Evolutionary conservation across 2,329 filamentous ascomycete species (phyloP), one percentile per base, ranked within the genome.

Genomic region (Aspergillus persii): DNA sequence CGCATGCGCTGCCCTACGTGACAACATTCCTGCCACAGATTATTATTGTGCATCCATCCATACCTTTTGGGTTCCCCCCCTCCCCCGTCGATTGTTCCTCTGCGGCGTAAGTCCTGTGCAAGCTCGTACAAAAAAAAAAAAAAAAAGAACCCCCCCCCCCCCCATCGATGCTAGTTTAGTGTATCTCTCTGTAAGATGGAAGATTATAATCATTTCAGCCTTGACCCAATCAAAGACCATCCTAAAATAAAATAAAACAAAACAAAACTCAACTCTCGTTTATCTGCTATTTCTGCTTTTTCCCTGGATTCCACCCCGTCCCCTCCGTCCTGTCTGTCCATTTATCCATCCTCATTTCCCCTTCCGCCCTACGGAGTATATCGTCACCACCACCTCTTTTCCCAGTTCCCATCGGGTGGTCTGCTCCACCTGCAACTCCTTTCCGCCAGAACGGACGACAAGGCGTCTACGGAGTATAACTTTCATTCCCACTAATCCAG

Each of bases 1-100:
- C 58, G 62, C 61, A 61, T 56, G 59, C 60, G 63, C 62, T 65
- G 62, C 56, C 61, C 63, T 65, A 63, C 61, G 63, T 65, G 61
- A 65, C 63, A 63, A 65, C 61, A 65, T 65, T 65, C 63, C 63
- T 62, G 61, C 63, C 63, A 59, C 59, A 54, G 54, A 59, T 50
- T 61, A 55, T 47, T 26, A 39, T 50, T 58, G 55, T 61, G 58
- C 53, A 46, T 61, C 57, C 53, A 46, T 61, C 57, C 53, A 61
- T 61, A 50, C 52, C 50, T 50, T 51, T 18, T 33, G 31, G 30
- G 30, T 52, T 51, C 50, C 33, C 46, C 11, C 56, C 50, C 33
- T 39, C 48, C 11, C 56, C 27, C 36, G 47, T 54, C 41, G 26
- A 23, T 12, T 44, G 47, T 49, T 9, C 41, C 7, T 44, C 23